These are phyloP conservation scores for Paramecium biaurelia DNA, from an alignment of 73 alveolate species.

Conservation along the genomic window DNA sequence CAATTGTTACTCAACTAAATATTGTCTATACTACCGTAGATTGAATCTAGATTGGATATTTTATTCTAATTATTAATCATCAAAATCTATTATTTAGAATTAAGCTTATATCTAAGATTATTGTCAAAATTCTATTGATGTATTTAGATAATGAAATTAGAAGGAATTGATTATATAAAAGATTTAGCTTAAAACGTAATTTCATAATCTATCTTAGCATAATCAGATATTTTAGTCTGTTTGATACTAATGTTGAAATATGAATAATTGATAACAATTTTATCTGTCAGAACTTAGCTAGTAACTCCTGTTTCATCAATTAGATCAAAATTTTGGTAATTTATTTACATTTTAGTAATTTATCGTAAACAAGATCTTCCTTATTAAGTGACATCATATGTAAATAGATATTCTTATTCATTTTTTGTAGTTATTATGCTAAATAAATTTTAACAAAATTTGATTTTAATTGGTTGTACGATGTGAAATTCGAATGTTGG, in stretches of 20 bases:
- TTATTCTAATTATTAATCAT: background rate
- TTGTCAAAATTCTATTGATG: background rate
- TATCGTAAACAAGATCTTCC: background rate
- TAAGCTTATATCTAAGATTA: background rate
- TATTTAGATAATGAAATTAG: background rate
- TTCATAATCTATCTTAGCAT: background rate
- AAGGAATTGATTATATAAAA: background rate
- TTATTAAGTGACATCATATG: background rate
- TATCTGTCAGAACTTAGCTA: background rate
- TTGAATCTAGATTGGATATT: background rate
- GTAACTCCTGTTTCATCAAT: background rate
- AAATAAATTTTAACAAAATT: background rate
- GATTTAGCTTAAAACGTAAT: background rate
- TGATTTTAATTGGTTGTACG: background rate
- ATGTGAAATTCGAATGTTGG: background rate
- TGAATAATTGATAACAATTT: background rate
- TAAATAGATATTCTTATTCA: background rate
- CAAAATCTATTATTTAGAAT: background rate
- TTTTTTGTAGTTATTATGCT: background rate
- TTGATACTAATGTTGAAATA: background rate
- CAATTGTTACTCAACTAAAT: background rate
- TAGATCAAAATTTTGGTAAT: background rate
- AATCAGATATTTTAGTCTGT: background rate
- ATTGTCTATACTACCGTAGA: background rate
- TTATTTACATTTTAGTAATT: background rate